Evolutionary conservation across 805 yeast species (phyloP), one percentile per base, ranked within the genome.

Genomic region (Blastobotrys terrestris): DNA sequence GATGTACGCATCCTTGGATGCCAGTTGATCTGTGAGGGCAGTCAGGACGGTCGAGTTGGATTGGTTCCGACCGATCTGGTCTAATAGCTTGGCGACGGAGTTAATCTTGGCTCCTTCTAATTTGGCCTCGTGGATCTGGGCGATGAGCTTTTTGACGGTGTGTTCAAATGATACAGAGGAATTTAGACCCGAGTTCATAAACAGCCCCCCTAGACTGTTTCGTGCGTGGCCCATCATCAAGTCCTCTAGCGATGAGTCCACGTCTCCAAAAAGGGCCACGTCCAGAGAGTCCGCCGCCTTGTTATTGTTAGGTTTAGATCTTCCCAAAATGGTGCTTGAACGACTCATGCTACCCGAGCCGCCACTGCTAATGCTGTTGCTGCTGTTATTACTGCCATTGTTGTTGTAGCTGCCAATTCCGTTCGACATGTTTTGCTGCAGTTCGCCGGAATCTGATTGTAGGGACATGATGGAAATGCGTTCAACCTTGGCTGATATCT

Each of bases 401-500:
- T 16, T 22, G 51, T 41, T 46, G 19, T 21, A n/a, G n/a, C n/a
- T n/a, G 35, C 39, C 55, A 49, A 31, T 46, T n/a, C 31, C 8
- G 35, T 26, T 26, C 11, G 35, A 26, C 5, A 26, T 26, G 11
- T 26, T 26, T 11, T 26, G 35, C 35, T 26, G 35, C 35, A n/a
- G n/a, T n/a, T 46, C 50, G n/a, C 35, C 20, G 13, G 11, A 13
- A 14, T 48, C 42, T 3, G 63, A 43, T 46, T 65, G 66, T 35
- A 78, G 71, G 44, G 78, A 73, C 59, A 82, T 72, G 40, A 85
- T 77, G 49, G 81, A 77, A 52, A 91, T 80, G 54, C 84, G 84
- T 47, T 87, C 95, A 14, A 94, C 85, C 50, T 76, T 74, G 31
- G 96, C 94, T 53, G 91, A 81, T 50, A 94, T 94, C 65, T 88